A percentile compares a stretch with the other conserved stretches of the same genome.
Conservation (phyloP, 352 stramenopile species). For the Globisporangium cystogenes region DNA sequence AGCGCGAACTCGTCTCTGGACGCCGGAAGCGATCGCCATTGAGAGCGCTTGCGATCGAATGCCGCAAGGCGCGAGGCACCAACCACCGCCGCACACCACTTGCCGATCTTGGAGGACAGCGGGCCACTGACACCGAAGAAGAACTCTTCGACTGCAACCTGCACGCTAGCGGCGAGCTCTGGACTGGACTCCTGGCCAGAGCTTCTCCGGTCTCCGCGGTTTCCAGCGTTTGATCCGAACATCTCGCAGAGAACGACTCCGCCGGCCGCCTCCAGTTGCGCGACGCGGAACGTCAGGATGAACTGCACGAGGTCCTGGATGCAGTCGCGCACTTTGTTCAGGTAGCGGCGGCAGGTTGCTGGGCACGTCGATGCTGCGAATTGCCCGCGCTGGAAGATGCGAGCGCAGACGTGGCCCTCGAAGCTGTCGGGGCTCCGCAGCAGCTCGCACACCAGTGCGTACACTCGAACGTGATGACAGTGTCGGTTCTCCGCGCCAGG, state of each 20-base stretch:
- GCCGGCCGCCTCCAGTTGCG: constrained; percentile 6
- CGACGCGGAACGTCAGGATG: constrained; percentile 23
- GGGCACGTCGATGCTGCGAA: not conserved
- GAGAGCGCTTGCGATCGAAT: constrained; percentile 2
- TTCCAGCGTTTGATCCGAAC: not conserved
- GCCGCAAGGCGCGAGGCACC: no score
- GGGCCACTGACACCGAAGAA: not conserved
- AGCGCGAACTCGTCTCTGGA: constrained; percentile 3
- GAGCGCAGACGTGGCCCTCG: constrained; percentile 20
- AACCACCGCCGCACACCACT: not conserved
- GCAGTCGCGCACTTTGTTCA: constrained; percentile 26
- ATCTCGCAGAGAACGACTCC: not conserved
- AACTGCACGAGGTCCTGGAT: constrained; percentile 29
- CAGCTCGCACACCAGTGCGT: constrained; percentile 14
- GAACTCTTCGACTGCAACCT: constrained; percentile 3
- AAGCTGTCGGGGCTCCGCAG: constrained; percentile 15
- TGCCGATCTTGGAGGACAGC: not conserved
- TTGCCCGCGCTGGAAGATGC: constrained; percentile 14
- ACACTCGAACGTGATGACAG: not conserved
- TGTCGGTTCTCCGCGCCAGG: not conserved
- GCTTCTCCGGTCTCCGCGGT: not conserved
- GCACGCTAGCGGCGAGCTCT: not conserved
- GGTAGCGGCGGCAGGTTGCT: constrained; percentile 11
- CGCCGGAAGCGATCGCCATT: constrained; percentile 1
- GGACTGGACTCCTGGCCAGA: not conserved